A percentile compares a stretch with the other conserved stretches of the same genome.
phyloP scores from a whole-genome alignment of 805 yeast genomes.

The Suhomyces sp. region DNA sequence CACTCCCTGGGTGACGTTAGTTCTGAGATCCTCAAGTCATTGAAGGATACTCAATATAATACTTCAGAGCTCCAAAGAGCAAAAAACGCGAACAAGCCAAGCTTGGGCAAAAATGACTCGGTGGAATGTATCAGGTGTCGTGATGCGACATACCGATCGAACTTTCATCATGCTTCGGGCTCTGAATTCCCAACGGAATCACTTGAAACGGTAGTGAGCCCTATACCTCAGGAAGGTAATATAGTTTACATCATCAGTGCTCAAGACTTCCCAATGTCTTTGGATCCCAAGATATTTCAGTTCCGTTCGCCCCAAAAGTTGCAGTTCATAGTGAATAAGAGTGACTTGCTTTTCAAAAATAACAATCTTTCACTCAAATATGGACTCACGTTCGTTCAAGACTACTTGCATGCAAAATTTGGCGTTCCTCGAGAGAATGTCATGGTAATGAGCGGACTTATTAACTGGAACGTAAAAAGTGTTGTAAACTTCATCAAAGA shows the following conservation, averaged over 20 bases:
- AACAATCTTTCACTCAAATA: slow-evolving; percentile 22
- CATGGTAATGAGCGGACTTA: slow-evolving; percentile 47
- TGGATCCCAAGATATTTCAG: slow-evolving; percentile 36
- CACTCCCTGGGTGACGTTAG: neutral
- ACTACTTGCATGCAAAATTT: slow-evolving; percentile 30
- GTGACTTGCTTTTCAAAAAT: slow-evolving; percentile 42
- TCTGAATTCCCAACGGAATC: slow-evolving; percentile 29
- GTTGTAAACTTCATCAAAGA: slow-evolving; percentile 37
- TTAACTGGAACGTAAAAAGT: slow-evolving; percentile 49
- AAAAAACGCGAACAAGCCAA: neutral
- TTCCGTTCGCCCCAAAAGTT: slow-evolving; percentile 33
- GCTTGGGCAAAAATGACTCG: slow-evolving; percentile 4
- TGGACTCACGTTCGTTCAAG: slow-evolving; percentile 29
- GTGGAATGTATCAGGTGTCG: slow-evolving; percentile 56
- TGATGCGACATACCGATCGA: slow-evolving; percentile 45
- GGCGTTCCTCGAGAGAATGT: slow-evolving; percentile 41
- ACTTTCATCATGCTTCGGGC: slow-evolving; percentile 22
- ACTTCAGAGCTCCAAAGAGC: slow-evolving; percentile 4
- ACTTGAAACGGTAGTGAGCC: slow-evolving; percentile 16
- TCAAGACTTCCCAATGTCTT: slow-evolving; percentile 67
- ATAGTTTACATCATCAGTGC: slow-evolving; percentile 63
- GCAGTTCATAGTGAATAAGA: slow-evolving; percentile 38
- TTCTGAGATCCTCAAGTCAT: slow-evolving; percentile 1
- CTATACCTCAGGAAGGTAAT: slow-evolving; percentile 44
- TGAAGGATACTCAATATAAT: slow-evolving; percentile 1